These are phyloP conservation scores for Podaxis mareebaensis DNA, from an alignment of 768 basidiomycete species.

Conservation along the genomic window DNA sequence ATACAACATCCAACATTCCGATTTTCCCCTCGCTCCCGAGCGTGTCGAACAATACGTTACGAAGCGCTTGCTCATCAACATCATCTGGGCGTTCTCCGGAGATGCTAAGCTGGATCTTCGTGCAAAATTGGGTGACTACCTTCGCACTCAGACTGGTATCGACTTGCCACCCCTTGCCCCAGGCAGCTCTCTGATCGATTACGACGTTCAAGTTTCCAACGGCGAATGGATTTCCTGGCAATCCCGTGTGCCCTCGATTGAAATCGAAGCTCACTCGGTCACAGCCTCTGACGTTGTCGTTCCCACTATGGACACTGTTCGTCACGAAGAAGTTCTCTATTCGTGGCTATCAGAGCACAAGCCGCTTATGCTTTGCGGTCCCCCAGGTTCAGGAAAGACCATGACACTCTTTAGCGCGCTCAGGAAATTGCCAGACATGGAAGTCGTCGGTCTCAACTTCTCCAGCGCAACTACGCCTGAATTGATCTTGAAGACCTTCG, in stretches of 20 bases:
- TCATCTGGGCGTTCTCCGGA: slow-evolving; percentile 98
- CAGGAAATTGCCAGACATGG: slow-evolving; percentile 97
- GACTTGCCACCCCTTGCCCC: slow-evolving; percentile 78
- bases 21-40: slow-evolving; percentile 87
- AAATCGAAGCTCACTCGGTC: slow-evolving; percentile 95
- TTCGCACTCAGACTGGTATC: slow-evolving; percentile 83
- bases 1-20: slow-evolving; percentile 92
- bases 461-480: slow-evolving; percentile 99
- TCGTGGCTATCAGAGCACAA: slow-evolving; percentile 99
- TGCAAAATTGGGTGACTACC: slow-evolving; percentile 85
- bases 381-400: slow-evolving; percentile 99
- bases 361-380: slow-evolving; percentile 96
- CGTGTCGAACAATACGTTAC: slow-evolving; percentile 89
- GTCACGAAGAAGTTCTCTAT: slow-evolving; percentile 97
- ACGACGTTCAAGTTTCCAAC: slow-evolving; percentile 82
- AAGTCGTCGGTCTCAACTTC: slow-evolving; percentile 98
- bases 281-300: slow-evolving; percentile 97
- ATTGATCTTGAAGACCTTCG: slow-evolving; percentile 97
- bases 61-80: slow-evolving; percentile 85
- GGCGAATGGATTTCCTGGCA: slow-evolving; percentile 95
- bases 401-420: slow-evolving; percentile 99
- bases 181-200: slow-evolving; percentile 90
- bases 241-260: slow-evolving; percentile 87
- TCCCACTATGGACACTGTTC: slow-evolving; percentile 96
- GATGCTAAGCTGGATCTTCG: slow-evolving; percentile 92